Evolutionary conservation across 768 basidiomycete genomes (phyloP).

Genomic region (Coprinellus micaceus): DNA sequence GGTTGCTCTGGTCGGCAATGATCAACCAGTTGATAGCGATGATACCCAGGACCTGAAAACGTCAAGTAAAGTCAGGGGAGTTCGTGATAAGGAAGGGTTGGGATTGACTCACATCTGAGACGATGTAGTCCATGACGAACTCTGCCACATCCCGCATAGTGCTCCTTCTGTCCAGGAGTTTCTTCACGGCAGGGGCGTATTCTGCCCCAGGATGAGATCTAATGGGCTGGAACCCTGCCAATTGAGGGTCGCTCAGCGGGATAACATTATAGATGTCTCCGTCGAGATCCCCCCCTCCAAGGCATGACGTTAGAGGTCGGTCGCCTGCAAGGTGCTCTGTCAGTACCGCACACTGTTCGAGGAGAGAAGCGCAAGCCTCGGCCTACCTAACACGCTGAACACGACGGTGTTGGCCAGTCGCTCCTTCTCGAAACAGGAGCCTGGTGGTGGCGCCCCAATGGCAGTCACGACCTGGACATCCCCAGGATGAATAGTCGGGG

Average conservation of each 20-base stretch:
- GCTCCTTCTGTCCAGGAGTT: conserved; percentile 42
- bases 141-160: conserved; percentile 64
- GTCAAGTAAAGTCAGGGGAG: neutral
- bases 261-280: conserved; percentile 59
- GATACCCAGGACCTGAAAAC: conserved; percentile 50
- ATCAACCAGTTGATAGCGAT: conserved; percentile 62
- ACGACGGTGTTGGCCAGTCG: conserved; percentile 60
- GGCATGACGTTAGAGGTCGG: conserved; percentile 57
- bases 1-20: conserved; percentile 52
- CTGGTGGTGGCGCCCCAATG: conserved; percentile 54
- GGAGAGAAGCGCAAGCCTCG: neutral
- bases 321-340: conserved; percentile 34
- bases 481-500: conserved; percentile 67
- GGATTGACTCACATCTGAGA: conserved; percentile 47
- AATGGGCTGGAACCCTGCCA: conserved; percentile 25
- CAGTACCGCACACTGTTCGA: too few species aligned
- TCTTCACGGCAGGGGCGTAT: conserved; percentile 47
- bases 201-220: conserved; percentile 33
- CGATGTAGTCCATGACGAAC: conserved; percentile 69
- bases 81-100: neutral
- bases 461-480: conserved; percentile 59
- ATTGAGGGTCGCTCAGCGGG: conserved; percentile 35
- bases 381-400: conserved; percentile 54
- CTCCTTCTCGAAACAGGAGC: conserved; percentile 49
- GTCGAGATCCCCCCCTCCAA: conserved; percentile 70